phyloP scores from a whole-genome alignment of 2,329 filamentous ascomycete genomes.

The Arthroderma uncinatum region DNA sequence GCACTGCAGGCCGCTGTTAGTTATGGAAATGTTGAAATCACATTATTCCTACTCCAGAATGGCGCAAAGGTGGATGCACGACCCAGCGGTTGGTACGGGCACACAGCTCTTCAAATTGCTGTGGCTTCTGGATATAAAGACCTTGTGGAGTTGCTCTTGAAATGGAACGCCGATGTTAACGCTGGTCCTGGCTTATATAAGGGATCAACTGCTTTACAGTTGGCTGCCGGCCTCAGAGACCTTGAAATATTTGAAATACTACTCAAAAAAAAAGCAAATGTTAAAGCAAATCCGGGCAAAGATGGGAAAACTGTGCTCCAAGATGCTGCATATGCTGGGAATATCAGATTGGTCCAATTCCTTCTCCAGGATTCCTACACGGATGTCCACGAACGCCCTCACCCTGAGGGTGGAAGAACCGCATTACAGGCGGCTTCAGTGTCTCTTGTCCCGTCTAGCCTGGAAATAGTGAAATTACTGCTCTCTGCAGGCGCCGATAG shows the following conservation, averaged over 20 bases:
- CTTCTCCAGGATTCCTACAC: neutral
- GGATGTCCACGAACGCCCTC: neutral
- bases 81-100: neutral
- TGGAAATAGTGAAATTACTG: too few species aligned
- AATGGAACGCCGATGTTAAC: constrained; percentile 28
- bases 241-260: constrained; percentile 4
- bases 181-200: neutral
- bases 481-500: constrained; percentile 7
- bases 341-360: neutral
- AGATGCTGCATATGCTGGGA: constrained; percentile 13
- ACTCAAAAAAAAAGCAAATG: constrained; percentile 2
- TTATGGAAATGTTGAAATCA: neutral
- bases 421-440: constrained; percentile 15
- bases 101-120: neutral
- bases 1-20: neutral
- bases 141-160: neutral
- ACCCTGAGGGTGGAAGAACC: constrained; percentile 7
- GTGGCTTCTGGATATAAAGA: neutral
- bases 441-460: neutral
- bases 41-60: neutral
- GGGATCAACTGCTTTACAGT: constrained; percentile 19
- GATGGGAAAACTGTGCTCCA: constrained; percentile 19
- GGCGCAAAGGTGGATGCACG: neutral
- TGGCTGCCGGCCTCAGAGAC: constrained; percentile 2
- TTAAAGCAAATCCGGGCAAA: constrained; percentile 11